Evolutionary conservation across 306 rosid species (phyloP), one percentile per base, ranked within the genome.

Genomic region (Vigna hirtella): DNA sequence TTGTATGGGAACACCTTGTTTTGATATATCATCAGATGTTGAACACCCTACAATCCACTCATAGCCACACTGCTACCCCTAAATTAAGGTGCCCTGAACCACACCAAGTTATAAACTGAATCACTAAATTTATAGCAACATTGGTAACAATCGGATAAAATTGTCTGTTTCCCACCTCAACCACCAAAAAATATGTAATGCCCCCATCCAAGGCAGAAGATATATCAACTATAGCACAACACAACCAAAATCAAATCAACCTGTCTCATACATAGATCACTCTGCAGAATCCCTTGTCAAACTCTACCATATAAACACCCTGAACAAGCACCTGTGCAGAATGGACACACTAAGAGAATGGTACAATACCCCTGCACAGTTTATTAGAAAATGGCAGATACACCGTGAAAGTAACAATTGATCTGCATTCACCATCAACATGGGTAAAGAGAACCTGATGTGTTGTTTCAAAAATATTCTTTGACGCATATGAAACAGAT

Each of bases 401-500:
- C 65, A 26, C 20, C 5, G 10, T 59, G 43, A 30, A 16, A 61
- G 18, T 61, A 61, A 61, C 42, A 61, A 30, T 6, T 28, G 66
- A 61, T 61, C 20, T 0, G 42, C 42, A 61, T 30, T 15, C 12
- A 28, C 66, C 43, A 61, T 13, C 65, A 58, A 26, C 43, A 15
- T 30, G 66, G 42, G 66, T 61, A 61, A 28, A 30, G 67, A 14
- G 67, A 30, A 32, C 43, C 45, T 30, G 67, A 7, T 6, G 12
- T 15, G 20, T 15, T 30, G 24, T 24, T 32, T 16, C 3, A 20
- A 32, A 4, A 4, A 15, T 7, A 34, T 62, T 42, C 22, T 62
- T 2, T 30, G 22, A 61, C 43, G 53, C 16, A 53, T 40, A 42
- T 63, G 64, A 82, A 71, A 34, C 18, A 34, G 40, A 75, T 59